A percentile compares a stretch with the other conserved stretches of the same genome.
Evolutionary conservation across 257 asterid species (phyloP).

Genomic region (Solanum appendiculatum): DNA sequence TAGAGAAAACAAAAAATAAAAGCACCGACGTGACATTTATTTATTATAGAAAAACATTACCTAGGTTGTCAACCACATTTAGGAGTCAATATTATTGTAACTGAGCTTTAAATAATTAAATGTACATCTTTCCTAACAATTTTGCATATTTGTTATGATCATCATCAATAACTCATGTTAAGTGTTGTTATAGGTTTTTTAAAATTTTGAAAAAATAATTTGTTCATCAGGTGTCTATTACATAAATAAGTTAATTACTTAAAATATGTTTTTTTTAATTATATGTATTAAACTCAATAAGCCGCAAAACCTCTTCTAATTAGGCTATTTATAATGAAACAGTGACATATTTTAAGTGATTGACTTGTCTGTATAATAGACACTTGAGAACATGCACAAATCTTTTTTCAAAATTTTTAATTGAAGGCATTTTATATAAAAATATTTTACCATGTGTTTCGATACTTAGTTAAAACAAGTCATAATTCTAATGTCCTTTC

Average conservation of each 20-base stretch:
- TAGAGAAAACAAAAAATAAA: background rate
- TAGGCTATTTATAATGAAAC: too few relatives aligned
- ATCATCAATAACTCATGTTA: background rate
- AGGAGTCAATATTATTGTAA: background rate
- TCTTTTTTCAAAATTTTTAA: too few relatives aligned
- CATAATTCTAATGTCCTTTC: background rate
- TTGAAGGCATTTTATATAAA: too few relatives aligned
- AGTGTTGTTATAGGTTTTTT: background rate
- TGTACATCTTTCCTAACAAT: background rate
- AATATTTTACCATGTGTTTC: background rate
- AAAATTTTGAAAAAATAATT: background rate
- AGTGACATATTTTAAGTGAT: too few relatives aligned
- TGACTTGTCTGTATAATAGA: too few relatives aligned
- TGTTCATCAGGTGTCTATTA: background rate
- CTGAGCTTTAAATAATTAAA: background rate
- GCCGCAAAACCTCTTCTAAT: background rate
- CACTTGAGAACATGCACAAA: too few relatives aligned
- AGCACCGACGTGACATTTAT: background rate
- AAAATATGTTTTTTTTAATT: background rate
- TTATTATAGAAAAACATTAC: background rate
- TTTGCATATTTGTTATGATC: background rate
- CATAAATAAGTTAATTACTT: background rate
- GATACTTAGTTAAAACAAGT: background rate
- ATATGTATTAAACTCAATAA: background rate
- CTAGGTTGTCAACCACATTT: background rate